Evolutionary conservation across 2,329 filamentous ascomycete genomes (phyloP).

Genomic region (Drechslera avenae): DNA sequence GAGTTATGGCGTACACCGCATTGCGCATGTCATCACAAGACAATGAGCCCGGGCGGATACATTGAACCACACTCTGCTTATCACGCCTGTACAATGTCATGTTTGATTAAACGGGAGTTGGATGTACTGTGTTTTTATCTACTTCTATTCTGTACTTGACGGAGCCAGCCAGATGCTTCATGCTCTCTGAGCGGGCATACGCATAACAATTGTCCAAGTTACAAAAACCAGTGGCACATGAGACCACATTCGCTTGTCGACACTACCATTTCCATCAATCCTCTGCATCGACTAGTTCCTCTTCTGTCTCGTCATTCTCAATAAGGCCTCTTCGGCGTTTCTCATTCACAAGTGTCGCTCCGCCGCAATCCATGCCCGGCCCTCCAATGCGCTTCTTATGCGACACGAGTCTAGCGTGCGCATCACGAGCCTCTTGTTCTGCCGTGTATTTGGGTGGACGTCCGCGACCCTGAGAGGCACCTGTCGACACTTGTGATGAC

Average conservation of each 20-base stretch:
- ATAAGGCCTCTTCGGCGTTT: conserved; percentile 57
- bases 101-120: neutral
- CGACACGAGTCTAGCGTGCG: conserved; percentile 53
- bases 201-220: conserved; percentile 4
- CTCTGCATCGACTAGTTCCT: conserved; percentile 47
- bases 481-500: conserved; percentile 16
- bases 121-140: neutral
- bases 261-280: conserved; percentile 13
- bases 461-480: conserved; percentile 41
- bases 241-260: neutral
- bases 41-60: no score
- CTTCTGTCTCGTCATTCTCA: conserved; percentile 58
- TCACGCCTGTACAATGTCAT: neutral
- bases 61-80: no score
- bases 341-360: conserved; percentile 59
- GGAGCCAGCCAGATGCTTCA: conserved; percentile 1
- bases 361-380: conserved; percentile 58
- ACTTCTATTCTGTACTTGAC: neutral
- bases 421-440: conserved; percentile 54
- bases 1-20: conserved; percentile 11
- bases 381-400: conserved; percentile 59
- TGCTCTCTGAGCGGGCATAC: conserved; percentile 12
- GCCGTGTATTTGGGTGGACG: conserved; percentile 35
- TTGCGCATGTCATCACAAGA: neutral
- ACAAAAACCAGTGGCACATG: neutral